Base-by-base conservation (phyloP, 257 asterid genomes). In the Voacanga thouarsii region DNA sequence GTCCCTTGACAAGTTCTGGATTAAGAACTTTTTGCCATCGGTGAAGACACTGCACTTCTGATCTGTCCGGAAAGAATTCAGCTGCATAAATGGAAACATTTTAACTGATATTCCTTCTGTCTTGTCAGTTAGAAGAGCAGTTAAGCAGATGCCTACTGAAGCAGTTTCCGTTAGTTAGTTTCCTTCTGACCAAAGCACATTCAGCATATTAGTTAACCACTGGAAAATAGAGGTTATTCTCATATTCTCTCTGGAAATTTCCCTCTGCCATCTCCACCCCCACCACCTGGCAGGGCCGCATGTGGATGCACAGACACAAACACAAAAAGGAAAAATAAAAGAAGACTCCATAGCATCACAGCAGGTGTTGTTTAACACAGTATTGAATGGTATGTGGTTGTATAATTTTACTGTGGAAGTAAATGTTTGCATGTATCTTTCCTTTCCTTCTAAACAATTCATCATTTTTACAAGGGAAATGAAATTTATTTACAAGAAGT, bases 1-100 rank as follows among this genome's bases (percentile, higher is more conserved):
- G 99, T 77, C 99, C 99, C 87, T 96, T 96, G 78, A 96, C 94
- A 84, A 96, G 99, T 68, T 93, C 97, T 61, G 99, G 99, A 85
- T 96, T 93, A 82, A 96, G 86, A 89, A 96, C 99, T 88, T 96
- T 96, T 81, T 96, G 99, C 99, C 99, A 96, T 82, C 99, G 89
- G 78, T 96, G 99, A 86, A 96, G 87, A 87, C 99, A 96, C 87
- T 96, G 99, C 79, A 96, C 99, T 87, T 96, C 99, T 79, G 99
- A 92, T 92, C 99, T 89, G 86, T 92, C 97, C 19, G 99, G 97
- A 80, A 96, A 93, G 86, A 85, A 90, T 81, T 96, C 98, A 80
- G 99, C 99, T 96, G 86, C 86, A 89, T 49, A 56, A 75, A 82
- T 73, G 80, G 75, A 51, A 80, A 33, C 70, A 19, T 39, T 19